Conservation (phyloP, 1,284 basidiomycete genomes). For the Cyathus olla region DNA sequence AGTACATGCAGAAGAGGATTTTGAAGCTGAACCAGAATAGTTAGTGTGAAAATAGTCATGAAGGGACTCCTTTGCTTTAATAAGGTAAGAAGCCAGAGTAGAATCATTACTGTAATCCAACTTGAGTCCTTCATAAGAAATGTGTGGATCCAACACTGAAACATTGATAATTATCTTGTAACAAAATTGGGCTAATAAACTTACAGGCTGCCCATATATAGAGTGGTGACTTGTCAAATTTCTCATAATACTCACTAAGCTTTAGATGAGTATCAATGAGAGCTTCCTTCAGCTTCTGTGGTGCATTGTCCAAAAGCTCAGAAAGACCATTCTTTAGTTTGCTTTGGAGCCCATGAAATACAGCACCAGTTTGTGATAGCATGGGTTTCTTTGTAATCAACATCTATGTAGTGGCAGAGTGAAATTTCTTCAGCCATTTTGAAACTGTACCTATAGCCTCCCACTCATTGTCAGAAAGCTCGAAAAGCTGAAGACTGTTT, state of each 20-base stretch:
- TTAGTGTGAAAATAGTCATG: neutral
- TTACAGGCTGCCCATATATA: conserved; percentile 3
- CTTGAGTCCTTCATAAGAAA: neutral
- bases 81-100: neutral
- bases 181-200: neutral
- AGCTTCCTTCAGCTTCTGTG: neutral
- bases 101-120: neutral
- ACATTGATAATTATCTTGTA: neutral
- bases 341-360: conserved; percentile 34
- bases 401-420: conserved; percentile 32
- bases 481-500: conserved; percentile 12
- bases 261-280: conserved; percentile 11
- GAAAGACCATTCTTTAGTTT: conserved; percentile 9
- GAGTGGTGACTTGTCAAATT: conserved; percentile 14
- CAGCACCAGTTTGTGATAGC: conserved; percentile 26
- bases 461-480: conserved; percentile 29
- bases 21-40: neutral
- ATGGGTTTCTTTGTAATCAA: conserved; percentile 30
- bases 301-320: neutral
- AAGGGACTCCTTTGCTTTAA: neutral
- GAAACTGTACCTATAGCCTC: conserved; percentile 20
- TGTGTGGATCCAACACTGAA: neutral
- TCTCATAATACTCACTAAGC: conserved; percentile 17
- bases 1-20: neutral
- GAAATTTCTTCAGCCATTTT: conserved; percentile 30